phyloP scores from a whole-genome alignment of 805 yeast species.

The Hanseniaspora vineae region DNA sequence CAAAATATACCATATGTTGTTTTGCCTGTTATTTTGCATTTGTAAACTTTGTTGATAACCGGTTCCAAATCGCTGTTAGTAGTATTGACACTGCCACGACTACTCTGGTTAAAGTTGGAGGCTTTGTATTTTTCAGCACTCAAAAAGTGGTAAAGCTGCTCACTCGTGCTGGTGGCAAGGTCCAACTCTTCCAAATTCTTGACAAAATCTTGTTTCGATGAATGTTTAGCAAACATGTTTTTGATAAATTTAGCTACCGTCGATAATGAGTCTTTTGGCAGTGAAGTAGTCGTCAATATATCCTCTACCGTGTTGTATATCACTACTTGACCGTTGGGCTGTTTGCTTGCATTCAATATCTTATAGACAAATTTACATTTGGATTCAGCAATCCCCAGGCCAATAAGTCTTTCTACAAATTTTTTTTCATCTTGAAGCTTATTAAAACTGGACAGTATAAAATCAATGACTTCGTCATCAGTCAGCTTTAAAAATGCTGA shows the following conservation, averaged over 20 bases:
- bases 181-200: constrained; percentile 29
- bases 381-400: neutral
- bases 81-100: neutral
- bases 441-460: neutral
- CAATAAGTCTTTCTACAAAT: neutral
- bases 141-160: constrained; percentile 6
- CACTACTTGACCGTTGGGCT: neutral
- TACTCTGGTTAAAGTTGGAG: neutral
- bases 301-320: constrained; percentile 7
- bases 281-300: constrained; percentile 19
- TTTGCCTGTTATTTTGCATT: constrained; percentile 47
- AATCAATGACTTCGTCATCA: neutral
- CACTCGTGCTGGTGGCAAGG: constrained; percentile 26
- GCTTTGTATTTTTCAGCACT: neutral
- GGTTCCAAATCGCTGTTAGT: constrained; percentile 18
- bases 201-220: constrained; percentile 24
- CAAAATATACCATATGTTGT: constrained; percentile 74
- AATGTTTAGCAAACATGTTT: constrained; percentile 25
- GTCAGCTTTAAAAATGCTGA: neutral
- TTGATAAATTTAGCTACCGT: constrained; percentile 35
- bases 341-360: neutral
- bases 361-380: neutral
- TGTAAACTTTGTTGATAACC: constrained; percentile 35
- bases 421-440: neutral
- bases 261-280: constrained; percentile 17